Conservation (phyloP, 441 rosid genomes). For the Francoa sonchifolia region DNA sequence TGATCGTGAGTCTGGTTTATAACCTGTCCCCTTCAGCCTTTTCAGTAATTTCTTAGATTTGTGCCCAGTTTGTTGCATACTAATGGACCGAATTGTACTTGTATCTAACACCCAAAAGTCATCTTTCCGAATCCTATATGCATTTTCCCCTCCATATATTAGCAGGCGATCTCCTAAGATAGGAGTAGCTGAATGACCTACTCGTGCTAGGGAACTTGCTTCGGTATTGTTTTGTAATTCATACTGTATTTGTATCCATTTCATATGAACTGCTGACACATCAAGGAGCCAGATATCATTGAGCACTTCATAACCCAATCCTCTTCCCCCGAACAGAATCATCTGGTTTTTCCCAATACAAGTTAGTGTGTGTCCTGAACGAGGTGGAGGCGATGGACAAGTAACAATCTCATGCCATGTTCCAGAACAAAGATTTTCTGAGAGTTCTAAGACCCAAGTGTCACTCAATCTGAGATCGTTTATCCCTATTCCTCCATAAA, state of each 20-base stretch:
- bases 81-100: constrained; percentile 30
- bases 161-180: constrained; percentile 62
- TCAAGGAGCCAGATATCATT: constrained; percentile 70
- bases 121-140: constrained; percentile 59
- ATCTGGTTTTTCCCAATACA: constrained; percentile 35
- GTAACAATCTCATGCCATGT: constrained; percentile 46
- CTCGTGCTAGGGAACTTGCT: constrained; percentile 56
- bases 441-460: constrained; percentile 69
- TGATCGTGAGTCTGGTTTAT: constrained; percentile 47
- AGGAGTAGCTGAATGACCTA: constrained; percentile 79
- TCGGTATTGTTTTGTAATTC: constrained; percentile 39
- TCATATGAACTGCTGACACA: constrained; percentile 19
- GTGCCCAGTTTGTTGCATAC: constrained; percentile 23
- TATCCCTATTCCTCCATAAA: constrained; percentile 78
- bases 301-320: constrained; percentile 67
- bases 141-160: constrained; percentile 86
- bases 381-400: constrained; percentile 62
- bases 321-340: constrained; percentile 87
- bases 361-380: constrained; percentile 86
- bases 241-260: constrained; percentile 51
- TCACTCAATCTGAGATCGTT: constrained; percentile 58
- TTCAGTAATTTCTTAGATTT: constrained; percentile 31
- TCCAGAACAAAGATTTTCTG: constrained; percentile 46
- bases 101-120: constrained; percentile 78
- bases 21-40: constrained; percentile 39